Evolutionary conservation across 2,329 filamentous ascomycete genomes (phyloP).

Genomic region (Aspergillus cejpii): DNA sequence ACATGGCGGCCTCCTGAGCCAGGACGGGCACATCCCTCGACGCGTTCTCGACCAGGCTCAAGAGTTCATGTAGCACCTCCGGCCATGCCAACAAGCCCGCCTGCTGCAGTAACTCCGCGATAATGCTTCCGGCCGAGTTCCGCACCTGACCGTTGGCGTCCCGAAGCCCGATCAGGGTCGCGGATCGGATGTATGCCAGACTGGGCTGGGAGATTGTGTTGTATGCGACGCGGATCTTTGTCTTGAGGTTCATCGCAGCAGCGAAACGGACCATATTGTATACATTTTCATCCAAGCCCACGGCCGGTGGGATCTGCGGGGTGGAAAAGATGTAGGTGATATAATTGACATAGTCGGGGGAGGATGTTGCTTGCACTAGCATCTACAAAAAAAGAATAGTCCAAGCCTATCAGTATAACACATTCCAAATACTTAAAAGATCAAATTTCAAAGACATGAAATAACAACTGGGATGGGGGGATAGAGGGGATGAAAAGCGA

Average conservation of each 20-base stretch:
- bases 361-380: constrained; percentile 80
- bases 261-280: constrained; percentile 73
- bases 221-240: constrained; percentile 72
- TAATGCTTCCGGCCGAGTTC: constrained; percentile 84
- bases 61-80: constrained; percentile 74
- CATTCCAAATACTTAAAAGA: too few species aligned
- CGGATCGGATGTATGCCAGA: constrained; percentile 69
- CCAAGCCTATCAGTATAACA: not conserved
- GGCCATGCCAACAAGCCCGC: constrained; percentile 88
- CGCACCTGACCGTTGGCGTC: constrained; percentile 78
- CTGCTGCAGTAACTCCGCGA: constrained; percentile 80
- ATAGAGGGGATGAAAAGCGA: not conserved
- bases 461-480: constrained; percentile 5
- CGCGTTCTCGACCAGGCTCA: constrained; percentile 69
- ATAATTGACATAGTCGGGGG: constrained; percentile 95
- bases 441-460: constrained; percentile 1
- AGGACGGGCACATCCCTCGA: constrained; percentile 60
- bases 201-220: constrained; percentile 67
- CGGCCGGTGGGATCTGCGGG: constrained; percentile 50
- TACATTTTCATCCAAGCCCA: constrained; percentile 55
- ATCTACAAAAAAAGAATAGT: constrained; percentile 55
- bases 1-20: constrained; percentile 88
- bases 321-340: constrained; percentile 84
- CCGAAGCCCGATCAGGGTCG: constrained; percentile 70
- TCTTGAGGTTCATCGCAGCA: constrained; percentile 92